These are phyloP conservation scores for Grosmannia penicillata DNA, from an alignment of 2,329 filamentous ascomycete genomes.

Conservation along the genomic window DNA sequence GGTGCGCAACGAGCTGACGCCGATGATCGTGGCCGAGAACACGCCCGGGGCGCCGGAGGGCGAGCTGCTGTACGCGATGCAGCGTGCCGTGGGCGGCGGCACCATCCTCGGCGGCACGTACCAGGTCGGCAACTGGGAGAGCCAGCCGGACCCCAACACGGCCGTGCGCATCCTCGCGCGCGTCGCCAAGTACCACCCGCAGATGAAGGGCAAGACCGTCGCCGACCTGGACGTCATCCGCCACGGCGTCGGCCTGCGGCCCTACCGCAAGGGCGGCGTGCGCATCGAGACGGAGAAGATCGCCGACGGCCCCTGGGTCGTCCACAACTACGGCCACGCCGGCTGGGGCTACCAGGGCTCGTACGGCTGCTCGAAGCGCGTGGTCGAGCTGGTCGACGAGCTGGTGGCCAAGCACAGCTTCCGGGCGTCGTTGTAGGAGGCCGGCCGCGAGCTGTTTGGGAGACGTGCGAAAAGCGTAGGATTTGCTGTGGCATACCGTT, in stretches of 20 bases:
- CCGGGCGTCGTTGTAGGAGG: neutral
- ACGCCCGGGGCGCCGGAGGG: conserved; percentile 52
- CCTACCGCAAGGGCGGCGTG: conserved; percentile 57
- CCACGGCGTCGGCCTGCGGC: conserved; percentile 71
- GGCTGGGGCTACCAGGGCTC: conserved; percentile 61
- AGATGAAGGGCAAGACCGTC: conserved; percentile 46
- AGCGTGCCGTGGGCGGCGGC: conserved; percentile 62
- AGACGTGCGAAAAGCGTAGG: too few relatives aligned
- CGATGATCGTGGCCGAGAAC: conserved; percentile 57
- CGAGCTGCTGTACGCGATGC: conserved; percentile 72
- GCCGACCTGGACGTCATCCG: conserved; percentile 61
- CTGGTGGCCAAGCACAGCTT: conserved; percentile 21
- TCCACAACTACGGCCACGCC: conserved; percentile 70
- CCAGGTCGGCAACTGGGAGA: conserved; percentile 66
- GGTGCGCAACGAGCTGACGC: conserved; percentile 60
- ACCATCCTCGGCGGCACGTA: conserved; percentile 80
- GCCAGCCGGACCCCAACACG: conserved; percentile 63
- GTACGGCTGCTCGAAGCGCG: conserved; percentile 56
- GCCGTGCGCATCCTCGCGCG: conserved; percentile 74
- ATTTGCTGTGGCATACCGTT: too few relatives aligned
- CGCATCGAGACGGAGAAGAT: conserved; percentile 61
- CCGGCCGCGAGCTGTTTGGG: too few relatives aligned
- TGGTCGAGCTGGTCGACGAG: conserved; percentile 51
- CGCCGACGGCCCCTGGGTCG: conserved; percentile 31
- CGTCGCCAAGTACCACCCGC: conserved; percentile 48